Percentiles rank a stretch among this genome's conserved stretches.
These are phyloP conservation scores for Nannizziopsis arthrosporioides DNA, from an alignment of 2,329 filamentous ascomycete species.

Conservation along the genomic window DNA sequence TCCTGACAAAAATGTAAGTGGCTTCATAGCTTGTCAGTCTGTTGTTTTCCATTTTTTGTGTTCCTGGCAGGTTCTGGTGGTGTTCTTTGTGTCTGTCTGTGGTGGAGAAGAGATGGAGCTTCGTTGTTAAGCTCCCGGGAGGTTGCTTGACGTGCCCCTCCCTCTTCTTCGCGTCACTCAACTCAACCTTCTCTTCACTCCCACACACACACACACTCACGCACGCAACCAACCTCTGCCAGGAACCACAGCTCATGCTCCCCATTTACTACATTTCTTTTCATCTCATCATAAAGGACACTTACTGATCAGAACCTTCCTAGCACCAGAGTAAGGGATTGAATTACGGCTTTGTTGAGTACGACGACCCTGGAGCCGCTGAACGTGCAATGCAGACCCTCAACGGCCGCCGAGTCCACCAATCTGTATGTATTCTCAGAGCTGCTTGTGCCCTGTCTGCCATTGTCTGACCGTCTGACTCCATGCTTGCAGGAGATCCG, in stretches of 20 bases:
- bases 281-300: background rate
- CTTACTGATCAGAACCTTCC: slow-evolving; percentile 16
- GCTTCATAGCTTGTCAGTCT: background rate
- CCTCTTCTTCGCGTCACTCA: slow-evolving; percentile 9
- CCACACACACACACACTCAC: background rate
- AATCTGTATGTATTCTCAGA: slow-evolving; percentile 55
- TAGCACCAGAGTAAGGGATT: slow-evolving; percentile 72
- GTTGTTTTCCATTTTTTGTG: slow-evolving; percentile 3
- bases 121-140: slow-evolving; percentile 7
- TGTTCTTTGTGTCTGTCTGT: slow-evolving; percentile 2
- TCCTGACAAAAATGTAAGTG: slow-evolving; percentile 94
- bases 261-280: slow-evolving; percentile 4
- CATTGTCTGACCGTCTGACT: background rate
- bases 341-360: slow-evolving; percentile 98
- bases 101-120: background rate
- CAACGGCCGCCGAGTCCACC: slow-evolving; percentile 89
- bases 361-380: slow-evolving; percentile 91
- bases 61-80: background rate
- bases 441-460: background rate
- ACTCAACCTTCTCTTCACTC: background rate
- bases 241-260: background rate
- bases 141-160: slow-evolving; percentile 10
- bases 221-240: background rate
- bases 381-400: slow-evolving; percentile 95
- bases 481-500: slow-evolving; percentile 65